Evolutionary conservation across 2,329 filamentous ascomycete genomes (phyloP).

Genomic region (Paraconiothyrium brasiliense): DNA sequence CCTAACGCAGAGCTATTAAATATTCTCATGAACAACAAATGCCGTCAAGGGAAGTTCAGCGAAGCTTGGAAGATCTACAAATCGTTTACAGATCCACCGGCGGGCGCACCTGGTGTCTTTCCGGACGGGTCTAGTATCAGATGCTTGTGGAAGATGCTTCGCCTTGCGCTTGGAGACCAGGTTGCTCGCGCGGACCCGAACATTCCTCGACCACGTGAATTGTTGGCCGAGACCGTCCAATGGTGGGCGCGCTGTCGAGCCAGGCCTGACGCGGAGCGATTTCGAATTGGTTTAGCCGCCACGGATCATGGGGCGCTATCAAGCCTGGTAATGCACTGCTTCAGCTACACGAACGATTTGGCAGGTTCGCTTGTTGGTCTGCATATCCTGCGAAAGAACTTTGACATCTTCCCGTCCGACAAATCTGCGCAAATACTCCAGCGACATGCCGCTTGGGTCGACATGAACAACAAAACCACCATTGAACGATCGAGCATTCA

Average conservation of each 20-base stretch:
- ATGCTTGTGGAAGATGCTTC: slow-evolving; percentile 45
- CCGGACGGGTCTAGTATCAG: slow-evolving; percentile 42
- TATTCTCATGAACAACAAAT: slow-evolving; percentile 41
- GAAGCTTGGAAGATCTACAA: slow-evolving; percentile 43
- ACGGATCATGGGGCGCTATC: slow-evolving; percentile 34
- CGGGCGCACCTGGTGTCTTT: slow-evolving; percentile 32
- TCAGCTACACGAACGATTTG: slow-evolving; percentile 44
- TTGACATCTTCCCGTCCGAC: slow-evolving; percentile 39
- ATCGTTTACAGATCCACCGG: slow-evolving; percentile 32
- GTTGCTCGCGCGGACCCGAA: slow-evolving; percentile 25
- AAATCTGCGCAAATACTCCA: slow-evolving; percentile 34
- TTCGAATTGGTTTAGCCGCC: slow-evolving; percentile 36
- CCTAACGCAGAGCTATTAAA: slow-evolving; percentile 45
- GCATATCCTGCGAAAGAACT: slow-evolving; percentile 37
- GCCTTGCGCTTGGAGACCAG: slow-evolving; percentile 37
- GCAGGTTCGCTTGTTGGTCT: slow-evolving; percentile 47
- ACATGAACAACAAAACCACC: slow-evolving; percentile 27
- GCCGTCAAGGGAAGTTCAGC: slow-evolving; percentile 38
- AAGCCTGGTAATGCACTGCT: slow-evolving; percentile 46
- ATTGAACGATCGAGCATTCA: slow-evolving; percentile 23
- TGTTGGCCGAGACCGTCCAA: slow-evolving; percentile 40
- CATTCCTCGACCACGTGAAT: slow-evolving; percentile 43
- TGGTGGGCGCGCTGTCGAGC: slow-evolving; percentile 40
- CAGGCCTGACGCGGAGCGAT: slow-evolving; percentile 39
- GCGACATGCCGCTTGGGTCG: slow-evolving; percentile 41